Conservation (phyloP, 2,329 filamentous ascomycete species). For the Fusarium bulbicola region DNA sequence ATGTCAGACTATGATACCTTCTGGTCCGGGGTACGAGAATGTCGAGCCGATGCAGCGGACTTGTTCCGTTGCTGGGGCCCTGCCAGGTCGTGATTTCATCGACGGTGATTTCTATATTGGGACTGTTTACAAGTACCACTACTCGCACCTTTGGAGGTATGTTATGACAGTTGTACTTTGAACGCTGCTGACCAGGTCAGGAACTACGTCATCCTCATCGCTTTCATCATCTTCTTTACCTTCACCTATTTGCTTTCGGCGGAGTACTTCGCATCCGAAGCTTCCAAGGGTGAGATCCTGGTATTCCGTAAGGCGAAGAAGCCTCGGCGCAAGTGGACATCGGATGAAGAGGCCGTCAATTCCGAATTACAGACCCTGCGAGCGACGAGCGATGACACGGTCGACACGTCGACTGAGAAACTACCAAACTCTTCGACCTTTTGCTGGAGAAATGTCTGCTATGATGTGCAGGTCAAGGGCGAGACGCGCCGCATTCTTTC, state of each 20-base stretch:
- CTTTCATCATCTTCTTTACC: slow-evolving; percentile 26
- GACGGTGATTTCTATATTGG: slow-evolving; percentile 28
- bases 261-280: slow-evolving; percentile 5
- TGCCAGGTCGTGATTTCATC: slow-evolving; percentile 4
- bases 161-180: fast-evolving
- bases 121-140: slow-evolving; percentile 55
- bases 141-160: slow-evolving; percentile 62
- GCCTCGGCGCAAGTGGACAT: fast-evolving
- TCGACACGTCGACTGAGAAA: background rate
- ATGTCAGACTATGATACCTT: slow-evolving; percentile 52
- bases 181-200: slow-evolving; percentile 4
- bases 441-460: slow-evolving; percentile 75
- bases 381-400: background rate
- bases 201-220: slow-evolving; percentile 29
- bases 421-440: slow-evolving; percentile 54
- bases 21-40: slow-evolving; percentile 20
- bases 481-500: slow-evolving; percentile 71
- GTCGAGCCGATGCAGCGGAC: background rate
- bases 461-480: slow-evolving; percentile 74
- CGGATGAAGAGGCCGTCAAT: background rate
- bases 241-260: slow-evolving; percentile 14
- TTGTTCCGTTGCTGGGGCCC: slow-evolving; percentile 22
- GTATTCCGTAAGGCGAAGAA: slow-evolving; percentile 64
- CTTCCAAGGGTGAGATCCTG: slow-evolving; percentile 30
- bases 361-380: background rate